These are phyloP conservation scores for Rhodomyrtus psidioides DNA, from an alignment of 441 rosid genomes.

Conservation along the genomic window DNA sequence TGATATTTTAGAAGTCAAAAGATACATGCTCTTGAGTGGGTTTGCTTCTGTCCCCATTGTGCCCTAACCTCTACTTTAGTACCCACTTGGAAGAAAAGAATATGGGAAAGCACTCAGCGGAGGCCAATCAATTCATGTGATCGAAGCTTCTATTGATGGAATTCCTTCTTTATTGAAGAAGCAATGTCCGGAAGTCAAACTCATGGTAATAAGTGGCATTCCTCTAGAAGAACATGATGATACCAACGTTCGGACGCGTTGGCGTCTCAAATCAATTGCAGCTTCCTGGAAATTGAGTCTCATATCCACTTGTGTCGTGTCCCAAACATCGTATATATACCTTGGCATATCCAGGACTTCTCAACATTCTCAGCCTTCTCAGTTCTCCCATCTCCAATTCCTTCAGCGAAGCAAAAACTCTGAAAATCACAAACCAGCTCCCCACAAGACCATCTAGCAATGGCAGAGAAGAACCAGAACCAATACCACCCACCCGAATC, in stretches of 20 bases:
- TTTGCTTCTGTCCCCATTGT: background rate
- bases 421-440: too few relatives aligned
- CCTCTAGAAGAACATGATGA: background rate
- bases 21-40: background rate
- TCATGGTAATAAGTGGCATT: background rate
- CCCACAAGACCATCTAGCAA: too few relatives aligned
- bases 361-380: background rate
- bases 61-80: background rate
- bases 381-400: background rate
- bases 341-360: background rate
- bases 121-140: background rate
- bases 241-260: background rate
- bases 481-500: too few relatives aligned
- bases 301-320: background rate
- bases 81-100: background rate
- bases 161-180: background rate
- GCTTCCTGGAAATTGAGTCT: background rate
- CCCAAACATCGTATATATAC: background rate
- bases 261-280: background rate
- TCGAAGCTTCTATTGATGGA: background rate
- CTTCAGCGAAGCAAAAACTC: too few relatives aligned
- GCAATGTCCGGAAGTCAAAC: background rate
- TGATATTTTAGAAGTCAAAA: background rate
- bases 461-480: too few relatives aligned
- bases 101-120: background rate